A percentile compares a stretch with the other conserved stretches of the same genome.
phyloP scores from a whole-genome alignment of 1,139 yeast species.

The Cylindricascospora bacillispora region DNA sequence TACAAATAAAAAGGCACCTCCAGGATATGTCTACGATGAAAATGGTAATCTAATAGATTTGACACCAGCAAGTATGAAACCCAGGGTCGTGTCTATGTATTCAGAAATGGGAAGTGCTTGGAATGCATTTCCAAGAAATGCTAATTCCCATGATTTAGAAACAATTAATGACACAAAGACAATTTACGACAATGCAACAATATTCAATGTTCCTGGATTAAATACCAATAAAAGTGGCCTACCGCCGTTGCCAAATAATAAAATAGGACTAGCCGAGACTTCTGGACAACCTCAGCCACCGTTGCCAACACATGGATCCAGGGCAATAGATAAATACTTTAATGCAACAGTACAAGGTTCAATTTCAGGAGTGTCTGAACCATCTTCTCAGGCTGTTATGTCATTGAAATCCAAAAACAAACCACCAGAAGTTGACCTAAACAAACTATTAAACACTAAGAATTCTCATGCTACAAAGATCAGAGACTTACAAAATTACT shows the following conservation, averaged over 20 bases:
- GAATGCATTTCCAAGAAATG: slow-evolving; percentile 24
- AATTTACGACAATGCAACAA: slow-evolving; percentile 24
- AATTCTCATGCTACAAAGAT: slow-evolving; percentile 15
- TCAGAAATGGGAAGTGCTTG: slow-evolving; percentile 25
- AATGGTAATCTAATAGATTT: slow-evolving; percentile 20
- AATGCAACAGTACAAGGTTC: slow-evolving; percentile 6
- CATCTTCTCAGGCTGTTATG: slow-evolving; percentile 10
- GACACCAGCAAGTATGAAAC: slow-evolving; percentile 21
- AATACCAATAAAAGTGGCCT: slow-evolving; percentile 15
- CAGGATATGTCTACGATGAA: slow-evolving; percentile 22
- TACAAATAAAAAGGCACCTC: slow-evolving; percentile 19
- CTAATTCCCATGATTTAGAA: slow-evolving; percentile 14
- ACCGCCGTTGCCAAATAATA: slow-evolving; percentile 24
- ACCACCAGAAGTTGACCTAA: slow-evolving; percentile 17
- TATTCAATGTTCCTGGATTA: slow-evolving; percentile 26
- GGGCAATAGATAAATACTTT: no score
- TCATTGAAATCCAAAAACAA: slow-evolving; percentile 7
- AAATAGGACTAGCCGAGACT: slow-evolving; percentile 1
- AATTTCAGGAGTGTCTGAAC: slow-evolving; percentile 9
- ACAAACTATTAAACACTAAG: slow-evolving; percentile 15
- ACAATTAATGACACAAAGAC: slow-evolving; percentile 26
- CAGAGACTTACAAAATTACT: slow-evolving; percentile 13
- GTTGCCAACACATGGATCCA: no score
- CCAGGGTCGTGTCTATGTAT: slow-evolving; percentile 19
- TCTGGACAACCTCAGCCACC: slow-evolving; percentile 1